Evolutionary conservation across 352 stramenopile species (phyloP), one percentile per base, ranked within the genome.

Genomic region (Globisporangium echinulatum): DNA sequence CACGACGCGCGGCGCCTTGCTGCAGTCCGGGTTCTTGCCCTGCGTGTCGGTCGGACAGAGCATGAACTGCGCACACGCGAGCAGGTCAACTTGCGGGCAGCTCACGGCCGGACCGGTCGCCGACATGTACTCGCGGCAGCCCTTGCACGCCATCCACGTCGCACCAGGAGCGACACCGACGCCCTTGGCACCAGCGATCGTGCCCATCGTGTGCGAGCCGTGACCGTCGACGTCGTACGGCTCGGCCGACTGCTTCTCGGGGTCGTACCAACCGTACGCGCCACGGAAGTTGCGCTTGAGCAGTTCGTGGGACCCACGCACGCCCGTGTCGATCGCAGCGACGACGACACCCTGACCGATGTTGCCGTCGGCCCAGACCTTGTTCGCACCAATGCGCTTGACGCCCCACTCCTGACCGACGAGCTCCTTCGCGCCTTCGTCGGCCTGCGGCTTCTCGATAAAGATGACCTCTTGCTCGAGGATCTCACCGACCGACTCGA

Each of bases 211-310:
- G 51, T 68, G 62, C 10, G 62, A 49, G 5, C 62, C 62, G 15
- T 68, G 62, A 9, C 62, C 62, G 15, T 59, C 25, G 4, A 50
- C 39, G 40, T 68, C 62, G n/a, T 70, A 71, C 5, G 68, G 68
- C 4, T 47, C 42, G 0, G 56, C 57, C 3, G 63, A 42, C 5
- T 67, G 14, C 14, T 50, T 59, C 51, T 72, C 57, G 1, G 62
- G 51, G 36, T 69, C 63, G 49, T 57, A 69, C 63, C 63, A 69
- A 25, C 58, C 54, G 55, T 63, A 49, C 14, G 37, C n/a, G 19
- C 49, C 44, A 15, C 49, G 33, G 43, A 69, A 75, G 48, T 61
- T 66, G 43, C 48, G 49, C 49, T 68, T 68, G 17, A 69, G 46
- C 8, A 52, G 39, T n/a, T 67, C 56, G 48, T 71, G 64, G 3